A percentile compares a stretch with the other conserved stretches of the same genome.
These are phyloP conservation scores for Gomphus bonarii DNA, from an alignment of 1,284 basidiomycete genomes.

Conservation along the genomic window DNA sequence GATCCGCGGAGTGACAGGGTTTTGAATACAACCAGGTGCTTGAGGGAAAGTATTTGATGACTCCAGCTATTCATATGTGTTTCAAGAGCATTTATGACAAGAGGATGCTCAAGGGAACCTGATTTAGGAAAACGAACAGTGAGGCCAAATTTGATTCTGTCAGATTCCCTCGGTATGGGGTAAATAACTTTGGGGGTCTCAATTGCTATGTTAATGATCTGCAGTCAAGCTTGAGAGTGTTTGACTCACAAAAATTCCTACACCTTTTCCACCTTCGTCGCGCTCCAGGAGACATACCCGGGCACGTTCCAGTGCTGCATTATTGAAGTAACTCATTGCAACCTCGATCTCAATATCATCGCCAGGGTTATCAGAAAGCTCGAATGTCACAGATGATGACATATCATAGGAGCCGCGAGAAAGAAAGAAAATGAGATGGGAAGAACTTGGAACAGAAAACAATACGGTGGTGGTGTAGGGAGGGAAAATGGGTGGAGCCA, in stretches of 20 bases:
- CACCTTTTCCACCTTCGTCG: slow-evolving; percentile 23
- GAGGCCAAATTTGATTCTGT: slow-evolving; percentile 20
- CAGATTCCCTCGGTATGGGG: background rate
- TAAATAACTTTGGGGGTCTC: background rate
- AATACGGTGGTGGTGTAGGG: background rate
- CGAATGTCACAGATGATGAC: background rate
- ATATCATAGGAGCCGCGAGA: slow-evolving; percentile 6
- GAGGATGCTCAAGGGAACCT: slow-evolving; percentile 12
- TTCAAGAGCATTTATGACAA: slow-evolving; percentile 28
- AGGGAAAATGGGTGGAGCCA: background rate
- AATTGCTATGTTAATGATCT: background rate
- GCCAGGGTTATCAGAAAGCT: slow-evolving; percentile 15
- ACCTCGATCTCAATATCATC: slow-evolving; percentile 25
- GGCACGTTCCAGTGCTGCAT: slow-evolving; percentile 20
- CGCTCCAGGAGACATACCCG: slow-evolving; percentile 27
- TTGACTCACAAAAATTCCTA: slow-evolving; percentile 30
- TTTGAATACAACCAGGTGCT: slow-evolving; percentile 21
- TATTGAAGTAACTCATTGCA: slow-evolving; percentile 21
- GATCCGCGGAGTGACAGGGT: slow-evolving; percentile 21
- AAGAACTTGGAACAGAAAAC: slow-evolving; percentile 4
- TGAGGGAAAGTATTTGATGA: slow-evolving; percentile 21
- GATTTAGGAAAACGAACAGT: slow-evolving; percentile 28
- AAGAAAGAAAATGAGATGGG: slow-evolving; percentile 4
- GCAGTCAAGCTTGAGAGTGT: slow-evolving; percentile 7
- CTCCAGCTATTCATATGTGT: slow-evolving; percentile 27